phyloP scores from a whole-genome alignment of 2,329 filamentous ascomycete species.

The Cladophialophora chaetospira region DNA sequence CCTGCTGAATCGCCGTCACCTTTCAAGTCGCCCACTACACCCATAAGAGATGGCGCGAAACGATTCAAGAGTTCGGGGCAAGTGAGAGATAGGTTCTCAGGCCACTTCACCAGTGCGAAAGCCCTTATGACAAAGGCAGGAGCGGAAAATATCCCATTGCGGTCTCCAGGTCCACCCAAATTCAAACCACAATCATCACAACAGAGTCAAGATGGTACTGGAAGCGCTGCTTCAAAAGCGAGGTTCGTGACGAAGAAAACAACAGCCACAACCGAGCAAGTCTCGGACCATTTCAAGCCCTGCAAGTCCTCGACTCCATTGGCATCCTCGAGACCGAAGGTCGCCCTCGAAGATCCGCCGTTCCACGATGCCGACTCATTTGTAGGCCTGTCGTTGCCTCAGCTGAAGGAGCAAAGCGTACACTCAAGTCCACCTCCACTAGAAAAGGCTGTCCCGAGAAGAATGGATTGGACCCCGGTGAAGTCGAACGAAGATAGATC shows the following conservation, averaged over 20 bases:
- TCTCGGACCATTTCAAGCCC: constrained; percentile 3
- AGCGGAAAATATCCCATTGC: constrained; percentile 25
- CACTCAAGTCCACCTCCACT: constrained; percentile 34
- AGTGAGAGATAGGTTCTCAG: constrained; percentile 27
- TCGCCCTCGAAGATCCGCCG: background rate
- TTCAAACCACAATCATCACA: constrained; percentile 13
- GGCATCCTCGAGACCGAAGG: background rate
- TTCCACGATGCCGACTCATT: background rate
- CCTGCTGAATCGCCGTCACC: constrained; percentile 36
- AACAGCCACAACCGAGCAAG: background rate
- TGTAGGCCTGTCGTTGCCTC: background rate
- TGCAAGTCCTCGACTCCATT: background rate
- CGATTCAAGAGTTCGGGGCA: constrained; percentile 21
- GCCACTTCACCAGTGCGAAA: constrained; percentile 19
- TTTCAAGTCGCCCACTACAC: constrained; percentile 35
- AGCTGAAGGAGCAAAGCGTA: background rate
- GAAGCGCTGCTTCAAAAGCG: background rate
- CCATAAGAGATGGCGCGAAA: constrained; percentile 27
- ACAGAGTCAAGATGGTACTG: background rate
- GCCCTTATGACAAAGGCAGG: constrained; percentile 13
- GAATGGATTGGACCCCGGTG: constrained; percentile 69
- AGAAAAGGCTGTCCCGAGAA: constrained; percentile 56
- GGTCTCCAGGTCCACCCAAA: constrained; percentile 15
- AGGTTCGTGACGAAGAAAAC: background rate
- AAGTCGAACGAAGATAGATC: constrained; percentile 33